These are phyloP conservation scores for Xylaria sp. DNA, from an alignment of 2,329 filamentous ascomycete species.

Conservation along the genomic window DNA sequence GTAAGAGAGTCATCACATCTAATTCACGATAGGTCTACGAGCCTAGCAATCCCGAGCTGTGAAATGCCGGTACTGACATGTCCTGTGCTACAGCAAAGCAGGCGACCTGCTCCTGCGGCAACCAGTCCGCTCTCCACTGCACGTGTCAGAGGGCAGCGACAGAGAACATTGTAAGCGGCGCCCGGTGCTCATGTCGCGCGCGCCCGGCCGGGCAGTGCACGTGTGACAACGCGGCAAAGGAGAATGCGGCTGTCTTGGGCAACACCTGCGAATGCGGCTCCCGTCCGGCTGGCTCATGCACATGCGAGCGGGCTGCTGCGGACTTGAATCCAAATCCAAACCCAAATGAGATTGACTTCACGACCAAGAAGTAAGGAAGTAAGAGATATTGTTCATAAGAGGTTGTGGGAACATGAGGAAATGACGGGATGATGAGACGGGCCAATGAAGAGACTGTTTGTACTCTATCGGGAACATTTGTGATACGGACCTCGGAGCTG, in stretches of 20 bases:
- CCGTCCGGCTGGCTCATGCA: slow-evolving; percentile 77
- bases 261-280: slow-evolving; percentile 80
- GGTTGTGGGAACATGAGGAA: background rate
- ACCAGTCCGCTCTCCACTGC: slow-evolving; percentile 87
- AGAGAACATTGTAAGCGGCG: slow-evolving; percentile 79
- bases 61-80: slow-evolving; percentile 13
- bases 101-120: slow-evolving; percentile 87
- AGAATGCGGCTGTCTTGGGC: slow-evolving; percentile 72
- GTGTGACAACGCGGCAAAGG: slow-evolving; percentile 75
- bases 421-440: background rate
- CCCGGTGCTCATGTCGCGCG: slow-evolving; percentile 85
- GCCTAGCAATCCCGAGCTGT: background rate
- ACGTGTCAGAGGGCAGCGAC: slow-evolving; percentile 78
- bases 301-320: slow-evolving; percentile 77
- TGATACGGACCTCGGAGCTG: background rate
- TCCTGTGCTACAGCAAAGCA: slow-evolving; percentile 61
- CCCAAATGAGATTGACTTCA: slow-evolving; percentile 87
- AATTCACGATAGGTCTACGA: background rate
- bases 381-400: background rate
- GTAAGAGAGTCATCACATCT: slow-evolving; percentile 54
- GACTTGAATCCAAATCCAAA: slow-evolving; percentile 61
- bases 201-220: slow-evolving; percentile 84
- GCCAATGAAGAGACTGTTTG: background rate
- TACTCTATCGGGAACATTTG: background rate
- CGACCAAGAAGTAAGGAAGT: slow-evolving; percentile 66